Conservation (phyloP, 2,329 filamentous ascomycete genomes). For the Thielaviopsis euricoi region DNA sequence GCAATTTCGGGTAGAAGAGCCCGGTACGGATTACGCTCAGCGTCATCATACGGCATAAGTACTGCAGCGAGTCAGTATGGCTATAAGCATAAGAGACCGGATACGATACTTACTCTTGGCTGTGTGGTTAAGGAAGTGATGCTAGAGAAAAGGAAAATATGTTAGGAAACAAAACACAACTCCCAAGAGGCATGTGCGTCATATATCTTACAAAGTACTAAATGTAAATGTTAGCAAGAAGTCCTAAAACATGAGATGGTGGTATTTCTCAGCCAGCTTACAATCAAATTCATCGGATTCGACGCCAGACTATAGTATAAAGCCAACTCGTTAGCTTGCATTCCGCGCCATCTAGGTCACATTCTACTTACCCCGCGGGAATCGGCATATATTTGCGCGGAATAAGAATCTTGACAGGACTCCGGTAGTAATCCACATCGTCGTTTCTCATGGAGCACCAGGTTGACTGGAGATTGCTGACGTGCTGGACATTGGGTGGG, state of each 20-base stretch:
- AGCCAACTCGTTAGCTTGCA: neutral
- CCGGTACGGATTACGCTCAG: constrained; percentile 35
- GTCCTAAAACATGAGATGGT: neutral
- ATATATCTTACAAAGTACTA: constrained; percentile 32
- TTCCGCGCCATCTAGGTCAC: no score
- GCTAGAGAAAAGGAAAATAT: constrained; percentile 21
- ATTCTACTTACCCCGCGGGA: constrained; percentile 23
- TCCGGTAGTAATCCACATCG: constrained; percentile 45
- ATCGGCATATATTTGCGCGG: constrained; percentile 31
- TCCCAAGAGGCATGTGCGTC: neutral
- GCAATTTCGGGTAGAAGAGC: constrained; percentile 43
- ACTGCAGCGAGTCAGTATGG: constrained; percentile 16
- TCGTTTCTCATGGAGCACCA: constrained; percentile 8
- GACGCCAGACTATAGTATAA: constrained; percentile 32
- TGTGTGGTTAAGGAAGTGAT: constrained; percentile 63
- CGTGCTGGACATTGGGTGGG: constrained; percentile 8
- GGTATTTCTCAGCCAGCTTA: constrained; percentile 15
- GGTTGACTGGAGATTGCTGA: constrained; percentile 4
- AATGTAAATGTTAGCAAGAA: constrained; percentile 13
- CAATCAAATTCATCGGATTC: constrained; percentile 65
- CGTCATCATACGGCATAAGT: constrained; percentile 33
- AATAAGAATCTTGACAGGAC: constrained; percentile 46
- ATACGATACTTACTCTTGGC: constrained; percentile 38
- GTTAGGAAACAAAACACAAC: neutral
- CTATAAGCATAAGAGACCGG: no score